Evolutionary conservation across 345 rosid species (phyloP).

Genomic region (Aegle marmelos): DNA sequence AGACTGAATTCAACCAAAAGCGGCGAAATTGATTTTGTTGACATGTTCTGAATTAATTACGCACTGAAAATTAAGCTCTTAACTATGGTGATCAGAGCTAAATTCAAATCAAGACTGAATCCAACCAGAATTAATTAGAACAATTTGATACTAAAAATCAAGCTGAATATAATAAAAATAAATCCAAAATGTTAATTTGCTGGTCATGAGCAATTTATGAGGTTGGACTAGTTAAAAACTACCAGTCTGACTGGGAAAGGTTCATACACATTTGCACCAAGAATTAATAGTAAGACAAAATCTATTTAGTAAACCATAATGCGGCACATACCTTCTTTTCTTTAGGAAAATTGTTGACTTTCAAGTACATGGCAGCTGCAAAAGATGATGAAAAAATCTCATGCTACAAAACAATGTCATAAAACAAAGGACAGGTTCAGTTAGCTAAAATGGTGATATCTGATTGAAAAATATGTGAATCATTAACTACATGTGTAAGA

Average conservation of each 20-base stretch:
- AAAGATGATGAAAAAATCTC: conserved; percentile 92
- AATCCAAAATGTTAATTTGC: background rate
- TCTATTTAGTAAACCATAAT: background rate
- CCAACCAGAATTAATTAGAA: background rate
- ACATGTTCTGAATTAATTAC: background rate
- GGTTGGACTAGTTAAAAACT: background rate
- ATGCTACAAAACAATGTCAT: conserved; percentile 40
- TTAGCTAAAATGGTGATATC: background rate
- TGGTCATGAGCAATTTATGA: background rate
- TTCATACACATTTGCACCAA: background rate
- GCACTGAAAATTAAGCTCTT: too few species aligned
- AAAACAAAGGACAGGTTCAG: background rate
- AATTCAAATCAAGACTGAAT: background rate
- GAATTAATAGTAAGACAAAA: background rate
- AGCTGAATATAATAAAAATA: background rate
- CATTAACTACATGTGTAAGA: background rate
- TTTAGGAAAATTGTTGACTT: conserved; percentile 62
- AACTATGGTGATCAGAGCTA: background rate
- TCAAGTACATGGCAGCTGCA: conserved; percentile 90
- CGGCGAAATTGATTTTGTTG: background rate
- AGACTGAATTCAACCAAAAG: background rate
- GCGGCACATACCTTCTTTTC: conserved; percentile 60
- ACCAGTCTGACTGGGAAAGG: background rate
- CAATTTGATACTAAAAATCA: background rate
- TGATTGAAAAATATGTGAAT: background rate